phyloP scores from a whole-genome alignment of 768 basidiomycete species.

The Austroboletus eburneus region DNA sequence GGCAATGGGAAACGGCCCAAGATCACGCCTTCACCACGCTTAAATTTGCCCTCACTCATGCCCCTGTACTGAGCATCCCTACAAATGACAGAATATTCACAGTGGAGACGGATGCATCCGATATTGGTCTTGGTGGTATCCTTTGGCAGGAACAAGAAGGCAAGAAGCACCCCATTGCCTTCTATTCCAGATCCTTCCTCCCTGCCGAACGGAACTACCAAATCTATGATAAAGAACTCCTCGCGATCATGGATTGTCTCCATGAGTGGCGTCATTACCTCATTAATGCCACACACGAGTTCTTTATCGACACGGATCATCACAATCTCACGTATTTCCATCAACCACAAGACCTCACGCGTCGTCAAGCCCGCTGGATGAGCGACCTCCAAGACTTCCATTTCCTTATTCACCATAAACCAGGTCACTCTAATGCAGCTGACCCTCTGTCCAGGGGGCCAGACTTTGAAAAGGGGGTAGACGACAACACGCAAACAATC shows the following conservation, averaged over 20 bases:
- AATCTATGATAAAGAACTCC: not conserved
- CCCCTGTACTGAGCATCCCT: too few species aligned
- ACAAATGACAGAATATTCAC: too few species aligned
- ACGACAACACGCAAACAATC: not conserved
- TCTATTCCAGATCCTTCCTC: not conserved
- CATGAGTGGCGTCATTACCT: not conserved
- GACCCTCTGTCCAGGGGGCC: not conserved
- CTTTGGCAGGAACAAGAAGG: not conserved
- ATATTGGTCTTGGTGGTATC: not conserved
- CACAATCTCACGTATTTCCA: not conserved
- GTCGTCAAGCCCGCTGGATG: not conserved
- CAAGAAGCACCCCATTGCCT: not conserved
- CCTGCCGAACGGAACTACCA: not conserved
- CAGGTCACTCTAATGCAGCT: not conserved
- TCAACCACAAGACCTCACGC: not conserved
- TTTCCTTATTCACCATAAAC: not conserved
- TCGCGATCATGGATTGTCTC: not conserved
- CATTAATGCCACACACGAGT: not conserved
- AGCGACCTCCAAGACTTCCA: not conserved
- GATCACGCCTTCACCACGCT: too few species aligned
- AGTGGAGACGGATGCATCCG: not conserved
- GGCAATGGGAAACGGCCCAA: too few species aligned
- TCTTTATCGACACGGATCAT: not conserved
- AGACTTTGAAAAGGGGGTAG: not conserved
- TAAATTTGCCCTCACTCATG: too few species aligned